Percentiles rank a stretch among this genome's conserved stretches.
phyloP scores from a whole-genome alignment of 257 asterid species.

The Solanum gandarillasii region DNA sequence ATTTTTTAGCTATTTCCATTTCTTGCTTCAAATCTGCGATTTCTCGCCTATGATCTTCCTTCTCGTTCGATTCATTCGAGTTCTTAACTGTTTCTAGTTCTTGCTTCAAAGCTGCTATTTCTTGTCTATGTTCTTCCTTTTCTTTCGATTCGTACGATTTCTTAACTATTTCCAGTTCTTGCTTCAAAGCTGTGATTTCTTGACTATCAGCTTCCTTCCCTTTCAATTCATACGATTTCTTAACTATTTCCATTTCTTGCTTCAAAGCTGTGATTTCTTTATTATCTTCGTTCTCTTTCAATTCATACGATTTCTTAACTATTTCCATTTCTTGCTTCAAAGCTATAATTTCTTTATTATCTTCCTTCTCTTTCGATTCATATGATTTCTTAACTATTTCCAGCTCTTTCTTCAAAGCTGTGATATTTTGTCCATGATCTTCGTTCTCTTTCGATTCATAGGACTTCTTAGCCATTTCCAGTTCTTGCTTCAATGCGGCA shows the following conservation, averaged over 20 bases:
- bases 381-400: conserved; percentile 19
- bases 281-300: conserved; percentile 25
- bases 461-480: conserved; percentile 3
- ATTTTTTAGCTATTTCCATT: conserved; percentile 23
- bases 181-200: conserved; percentile 13
- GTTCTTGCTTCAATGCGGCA: conserved; percentile 14
- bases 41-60: conserved; percentile 3
- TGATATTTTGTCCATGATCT: not conserved
- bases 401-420: conserved; percentile 22
- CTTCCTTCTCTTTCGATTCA: conserved; percentile 38
- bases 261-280: conserved; percentile 5
- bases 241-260: conserved; percentile 26
- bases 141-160: conserved; percentile 4
- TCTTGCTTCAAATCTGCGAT: conserved; percentile 16
- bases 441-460: conserved; percentile 2
- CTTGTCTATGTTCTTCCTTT: conserved; percentile 29
- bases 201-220: not conserved
- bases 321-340: conserved; percentile 28
- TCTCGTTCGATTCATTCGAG: not conserved
- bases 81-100: conserved; percentile 11
- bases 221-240: conserved; percentile 20
- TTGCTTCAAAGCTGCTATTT: conserved; percentile 17
- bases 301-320: conserved; percentile 20
- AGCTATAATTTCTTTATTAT: conserved; percentile 7
- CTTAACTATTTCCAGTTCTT: conserved; percentile 28